These are phyloP conservation scores for Brachypodium distachyon DNA, from an alignment of 202 grass and related monocot species.

Conservation along the genomic window DNA sequence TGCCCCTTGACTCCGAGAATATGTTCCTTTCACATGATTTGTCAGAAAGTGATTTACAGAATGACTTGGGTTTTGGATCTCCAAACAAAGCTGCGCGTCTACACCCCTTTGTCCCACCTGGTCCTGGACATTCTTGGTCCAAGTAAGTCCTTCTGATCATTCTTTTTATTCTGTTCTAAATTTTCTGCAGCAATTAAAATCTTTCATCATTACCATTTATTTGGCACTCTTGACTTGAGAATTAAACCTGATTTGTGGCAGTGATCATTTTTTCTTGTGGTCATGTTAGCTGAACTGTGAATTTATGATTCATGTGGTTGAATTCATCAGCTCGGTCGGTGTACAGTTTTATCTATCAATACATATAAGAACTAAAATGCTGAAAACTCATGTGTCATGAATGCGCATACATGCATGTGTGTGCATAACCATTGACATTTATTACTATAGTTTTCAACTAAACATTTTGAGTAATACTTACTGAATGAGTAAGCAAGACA, in stretches of 20 bases:
- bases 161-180: background rate
- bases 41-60: constrained; percentile 40
- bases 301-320: background rate
- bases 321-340: background rate
- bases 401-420: background rate
- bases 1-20: constrained; percentile 45
- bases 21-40: constrained; percentile 55
- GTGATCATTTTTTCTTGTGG: background rate
- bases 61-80: constrained; percentile 20
- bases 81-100: constrained; percentile 34
- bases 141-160: constrained; percentile 44
- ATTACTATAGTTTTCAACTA: background rate
- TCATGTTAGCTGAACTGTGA: background rate
- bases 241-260: background rate
- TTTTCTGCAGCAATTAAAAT: background rate
- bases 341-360: constrained; percentile 14
- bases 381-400: background rate
- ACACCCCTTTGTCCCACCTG: constrained; percentile 43
- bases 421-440: background rate
- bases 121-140: constrained; percentile 48
- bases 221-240: background rate
- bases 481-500: background rate
- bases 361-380: background rate
- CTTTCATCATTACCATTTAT: background rate
- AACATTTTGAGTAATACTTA: constrained; percentile 2